Evolutionary conservation across 2,329 filamentous ascomycete species (phyloP).

Genomic region (Claviceps humidiphila): DNA sequence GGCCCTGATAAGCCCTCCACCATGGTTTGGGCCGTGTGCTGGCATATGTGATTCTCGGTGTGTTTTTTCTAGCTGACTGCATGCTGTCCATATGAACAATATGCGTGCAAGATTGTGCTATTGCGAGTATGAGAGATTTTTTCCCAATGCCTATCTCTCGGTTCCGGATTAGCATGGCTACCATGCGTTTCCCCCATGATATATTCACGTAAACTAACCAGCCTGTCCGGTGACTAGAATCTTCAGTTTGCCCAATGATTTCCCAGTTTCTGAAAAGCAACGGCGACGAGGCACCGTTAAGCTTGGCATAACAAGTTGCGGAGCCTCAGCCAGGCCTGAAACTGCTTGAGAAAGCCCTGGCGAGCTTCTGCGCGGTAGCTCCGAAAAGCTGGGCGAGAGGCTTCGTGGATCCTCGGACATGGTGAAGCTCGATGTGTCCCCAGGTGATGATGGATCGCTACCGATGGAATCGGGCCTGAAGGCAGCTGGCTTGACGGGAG

Average conservation of each 20-base stretch:
- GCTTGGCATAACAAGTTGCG: constrained; percentile 95
- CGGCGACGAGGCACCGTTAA: constrained; percentile 79
- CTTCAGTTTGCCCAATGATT: constrained; percentile 73
- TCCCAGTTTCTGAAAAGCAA: constrained; percentile 81
- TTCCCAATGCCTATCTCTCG: constrained; percentile 59
- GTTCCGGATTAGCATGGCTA: neutral
- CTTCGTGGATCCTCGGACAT: constrained; percentile 17
- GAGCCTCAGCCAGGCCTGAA: constrained; percentile 22
- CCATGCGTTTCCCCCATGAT: neutral
- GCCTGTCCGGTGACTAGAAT: constrained; percentile 71
- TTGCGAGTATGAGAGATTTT: constrained; percentile 75
- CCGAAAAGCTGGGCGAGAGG: constrained; percentile 11
- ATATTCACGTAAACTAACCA: constrained; percentile 33
- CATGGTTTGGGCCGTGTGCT: constrained; percentile 74
- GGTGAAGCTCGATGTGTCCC: constrained; percentile 36
- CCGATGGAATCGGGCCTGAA: constrained; percentile 20
- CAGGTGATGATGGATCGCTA: constrained; percentile 38
- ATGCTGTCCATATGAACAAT: constrained; percentile 84
- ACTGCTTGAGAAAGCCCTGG: constrained; percentile 9
- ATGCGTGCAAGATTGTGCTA: constrained; percentile 75
- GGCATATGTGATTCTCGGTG: constrained; percentile 56
- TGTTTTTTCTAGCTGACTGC: constrained; percentile 15
- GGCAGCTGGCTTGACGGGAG: constrained; percentile 14
- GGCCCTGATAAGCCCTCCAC: constrained; percentile 78
- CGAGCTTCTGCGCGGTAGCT: constrained; percentile 10